These are phyloP conservation scores for Excoecaria cochinchinensis DNA, from an alignment of 345 rosid species.

Conservation along the genomic window DNA sequence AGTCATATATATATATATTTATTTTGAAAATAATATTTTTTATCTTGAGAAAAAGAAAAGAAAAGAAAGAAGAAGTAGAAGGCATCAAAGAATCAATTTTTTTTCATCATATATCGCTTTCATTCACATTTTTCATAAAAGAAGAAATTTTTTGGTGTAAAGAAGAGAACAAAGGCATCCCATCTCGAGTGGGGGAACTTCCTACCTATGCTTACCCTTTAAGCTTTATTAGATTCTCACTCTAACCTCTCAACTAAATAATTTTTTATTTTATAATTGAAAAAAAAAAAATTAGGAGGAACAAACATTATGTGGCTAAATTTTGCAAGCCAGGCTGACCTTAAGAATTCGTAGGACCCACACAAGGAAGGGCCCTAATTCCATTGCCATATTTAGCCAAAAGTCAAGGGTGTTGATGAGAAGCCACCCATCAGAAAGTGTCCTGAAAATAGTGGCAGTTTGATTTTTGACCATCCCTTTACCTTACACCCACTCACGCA, in stretches of 20 bases:
- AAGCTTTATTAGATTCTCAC: constrained; percentile 23
- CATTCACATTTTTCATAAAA: neutral
- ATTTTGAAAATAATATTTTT: no score
- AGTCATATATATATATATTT: no score
- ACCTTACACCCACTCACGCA: no score
- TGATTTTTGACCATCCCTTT: no score
- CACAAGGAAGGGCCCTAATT: neutral
- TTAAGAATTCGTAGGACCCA: neutral
- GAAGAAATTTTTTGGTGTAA: neutral
- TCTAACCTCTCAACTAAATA: neutral
- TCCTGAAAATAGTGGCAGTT: constrained; percentile 15
- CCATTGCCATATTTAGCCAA: constrained; percentile 11
- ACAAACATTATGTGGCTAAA: constrained; percentile 4
- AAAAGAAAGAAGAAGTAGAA: no score
- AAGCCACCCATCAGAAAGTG: neutral
- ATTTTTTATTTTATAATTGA: neutral
- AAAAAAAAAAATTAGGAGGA: neutral
- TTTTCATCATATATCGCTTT: no score
- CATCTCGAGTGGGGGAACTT: neutral
- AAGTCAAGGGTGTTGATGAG: constrained; percentile 26
- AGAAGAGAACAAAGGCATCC: constrained; percentile 5
- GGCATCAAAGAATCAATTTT: no score
- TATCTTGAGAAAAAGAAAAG: no score
- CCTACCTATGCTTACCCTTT: neutral
- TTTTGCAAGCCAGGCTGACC: constrained; percentile 15